Evolutionary conservation across 176 grass and related monocot species (phyloP), one percentile per base, ranked within the genome.

Genomic region (Aegilops longissima): DNA sequence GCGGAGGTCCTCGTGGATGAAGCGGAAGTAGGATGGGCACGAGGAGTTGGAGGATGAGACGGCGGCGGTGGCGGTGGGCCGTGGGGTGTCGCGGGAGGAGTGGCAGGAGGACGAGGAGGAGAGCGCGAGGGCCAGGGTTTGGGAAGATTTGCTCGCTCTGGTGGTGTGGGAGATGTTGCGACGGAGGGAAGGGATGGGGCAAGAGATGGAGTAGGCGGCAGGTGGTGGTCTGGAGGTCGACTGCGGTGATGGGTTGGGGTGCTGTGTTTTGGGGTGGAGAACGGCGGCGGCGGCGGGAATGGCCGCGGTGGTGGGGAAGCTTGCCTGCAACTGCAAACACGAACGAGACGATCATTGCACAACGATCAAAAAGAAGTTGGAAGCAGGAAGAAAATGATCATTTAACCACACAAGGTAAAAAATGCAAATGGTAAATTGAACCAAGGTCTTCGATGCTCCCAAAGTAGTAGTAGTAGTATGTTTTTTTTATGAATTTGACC

Each of bases 1-100:
- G 20, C 87, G 94, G 61, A 98, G 94, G 82, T 98, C 97, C 77
- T 96, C 94, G 70, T 98, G 88, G 85, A 98, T 98, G 92, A 90
- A 96, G 21, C 92, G 93, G 86, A 98, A 93, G 86, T 96, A 94
- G 87, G 88, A 85, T 0, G 97, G 94, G 79, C 97, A 98, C 42
- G 92, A 61, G 47, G 47, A 61, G 70, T 92, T 90, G 31, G 65
- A 63, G 61, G 80, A 63, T 5, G 78, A 1, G 27, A 10, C 0
- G 21, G 64, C 5, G 62, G 40, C 14, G 42, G 33, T 2, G 56
- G 64, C 0, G 12, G 77, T 11, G 31, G 45, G 0, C 0, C 16
- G 31, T 27, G 78, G 12, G 4, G 27, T 7, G 5, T 72, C 49
- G 2, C 25, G 65, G 59, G 73, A 25, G 44, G 73, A 40, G 12